Base-by-base conservation (phyloP, 2,329 filamentous ascomycete species). In the Sporothrix phasma region DNA sequence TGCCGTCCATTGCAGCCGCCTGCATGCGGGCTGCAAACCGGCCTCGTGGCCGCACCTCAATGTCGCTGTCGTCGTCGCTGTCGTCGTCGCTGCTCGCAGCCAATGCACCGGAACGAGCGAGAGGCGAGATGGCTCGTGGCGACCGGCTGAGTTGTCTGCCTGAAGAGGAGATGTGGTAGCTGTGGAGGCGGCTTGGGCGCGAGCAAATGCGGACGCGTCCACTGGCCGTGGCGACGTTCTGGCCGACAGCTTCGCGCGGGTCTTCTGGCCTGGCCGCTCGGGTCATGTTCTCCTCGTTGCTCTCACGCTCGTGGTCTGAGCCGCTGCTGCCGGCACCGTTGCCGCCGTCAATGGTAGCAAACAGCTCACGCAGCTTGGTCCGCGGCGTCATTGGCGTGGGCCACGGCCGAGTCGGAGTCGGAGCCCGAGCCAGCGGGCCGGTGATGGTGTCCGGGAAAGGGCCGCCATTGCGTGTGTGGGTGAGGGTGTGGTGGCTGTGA, bases 11-110 rank as follows among this genome's bases (percentile, higher is more conserved):
- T 13, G 46, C 62, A 24, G 46, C 34, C 6, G 69, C 80, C 66
- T 82, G 80, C 80, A 91, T 85, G 61, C 84, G 80, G 17, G 87
- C 80, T 13, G 87, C 87, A 68, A 90, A 78, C 61, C 83, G 81
- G 26, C 87, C 87, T 63, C 81, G 80, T 0, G 88, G 88, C 51
- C 78, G 77, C 2, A 80, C 74, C 56, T 81, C 76, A 13, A 78
- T 77, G 39, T 80, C 77, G n/a, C 80, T 79, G n/a, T 80, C 78
- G 1, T 61, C 51, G 39, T 80, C 77, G n/a, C 80, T 79, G n/a
- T 80, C 78, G 1, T 61, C 51, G 3, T 73, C 70, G 47, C 70
- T 69, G 26, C 66, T 65, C 5, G 58, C 59, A 46, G 8, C 24
- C 13, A 37, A 7, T 22, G 31, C 51, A 2, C 51, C 51, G 24